Conservation (phyloP, 2,329 filamentous ascomycete species). For the Aspergillus jensenii region DNA sequence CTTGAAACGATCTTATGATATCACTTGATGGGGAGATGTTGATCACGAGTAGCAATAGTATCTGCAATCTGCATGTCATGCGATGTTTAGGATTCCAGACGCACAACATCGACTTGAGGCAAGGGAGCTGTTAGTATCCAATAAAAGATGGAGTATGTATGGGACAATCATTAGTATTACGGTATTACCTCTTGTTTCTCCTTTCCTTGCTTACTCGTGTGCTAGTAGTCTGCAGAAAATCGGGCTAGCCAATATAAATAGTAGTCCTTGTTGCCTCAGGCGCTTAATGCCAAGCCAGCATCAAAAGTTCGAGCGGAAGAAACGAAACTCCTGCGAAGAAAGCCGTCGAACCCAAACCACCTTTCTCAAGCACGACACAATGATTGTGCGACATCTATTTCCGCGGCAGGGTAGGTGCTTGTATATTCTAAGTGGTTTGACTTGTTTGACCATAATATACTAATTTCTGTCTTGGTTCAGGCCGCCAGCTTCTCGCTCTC, state of each 20-base stretch:
- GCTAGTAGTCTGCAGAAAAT: neutral
- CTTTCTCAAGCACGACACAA: slow-evolving; percentile 22
- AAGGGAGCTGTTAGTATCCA: too few relatives aligned
- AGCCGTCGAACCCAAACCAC: slow-evolving; percentile 6
- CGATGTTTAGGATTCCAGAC: too few relatives aligned
- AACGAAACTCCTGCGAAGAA: slow-evolving; percentile 17
- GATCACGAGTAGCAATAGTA: too few relatives aligned
- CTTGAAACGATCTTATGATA: too few relatives aligned
- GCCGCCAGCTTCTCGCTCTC: slow-evolving; percentile 38
- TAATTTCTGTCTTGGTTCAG: slow-evolving; percentile 22
- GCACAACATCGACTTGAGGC: too few relatives aligned
- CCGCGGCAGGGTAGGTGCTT: slow-evolving; percentile 41
- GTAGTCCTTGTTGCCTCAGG: slow-evolving; percentile 23
- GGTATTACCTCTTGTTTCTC: too few relatives aligned
- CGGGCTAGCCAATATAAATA: neutral
- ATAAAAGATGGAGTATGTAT: too few relatives aligned
- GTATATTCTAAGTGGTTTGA: neutral
- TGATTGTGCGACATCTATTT: slow-evolving; percentile 43
- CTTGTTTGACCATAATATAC: neutral
- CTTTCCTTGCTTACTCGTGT: too few relatives aligned
- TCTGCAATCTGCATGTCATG: too few relatives aligned
- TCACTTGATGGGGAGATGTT: too few relatives aligned
- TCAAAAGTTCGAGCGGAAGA: slow-evolving; percentile 37
- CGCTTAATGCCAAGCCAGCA: slow-evolving; percentile 31
- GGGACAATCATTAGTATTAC: too few relatives aligned